These are phyloP conservation scores for Solanum commersonii DNA, from an alignment of 257 asterid genomes.

Conservation along the genomic window DNA sequence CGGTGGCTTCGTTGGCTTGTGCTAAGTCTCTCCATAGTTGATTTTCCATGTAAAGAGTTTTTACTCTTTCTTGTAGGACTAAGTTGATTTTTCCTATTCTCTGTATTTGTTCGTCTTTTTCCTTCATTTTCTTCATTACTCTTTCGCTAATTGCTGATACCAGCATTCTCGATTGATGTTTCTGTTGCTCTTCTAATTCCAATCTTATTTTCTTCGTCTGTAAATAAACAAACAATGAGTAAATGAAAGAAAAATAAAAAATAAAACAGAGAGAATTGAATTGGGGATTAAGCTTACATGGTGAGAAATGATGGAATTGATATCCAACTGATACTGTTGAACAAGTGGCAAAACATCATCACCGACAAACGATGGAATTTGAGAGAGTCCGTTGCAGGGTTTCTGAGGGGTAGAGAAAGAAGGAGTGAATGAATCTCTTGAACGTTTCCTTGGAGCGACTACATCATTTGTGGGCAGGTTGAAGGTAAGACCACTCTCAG, in stretches of 20 bases:
- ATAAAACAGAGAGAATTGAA: not conserved
- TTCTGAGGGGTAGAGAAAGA: slow-evolving; percentile 4
- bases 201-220: slow-evolving; percentile 45
- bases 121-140: slow-evolving; percentile 40
- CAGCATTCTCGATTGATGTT: slow-evolving; percentile 38
- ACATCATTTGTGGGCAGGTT: slow-evolving; percentile 11
- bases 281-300: slow-evolving; percentile 30
- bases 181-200: slow-evolving; percentile 65
- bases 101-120: slow-evolving; percentile 65
- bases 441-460: slow-evolving; percentile 36
- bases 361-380: slow-evolving; percentile 6
- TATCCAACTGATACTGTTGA: slow-evolving; percentile 53
- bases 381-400: not conserved
- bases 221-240: not conserved
- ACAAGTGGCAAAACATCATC: slow-evolving; percentile 37
- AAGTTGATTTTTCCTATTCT: slow-evolving; percentile 47
- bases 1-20: slow-evolving; percentile 67
- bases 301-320: slow-evolving; percentile 51
- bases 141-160: slow-evolving; percentile 44
- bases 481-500: slow-evolving; percentile 39
- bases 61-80: slow-evolving; percentile 51
- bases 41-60: slow-evolving; percentile 44
- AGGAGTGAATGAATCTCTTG: slow-evolving; percentile 23
- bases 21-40: slow-evolving; percentile 68
- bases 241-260: not conserved